Evolutionary conservation across 1,284 basidiomycete species (phyloP).

Genomic region (Cerioporus squamosus): DNA sequence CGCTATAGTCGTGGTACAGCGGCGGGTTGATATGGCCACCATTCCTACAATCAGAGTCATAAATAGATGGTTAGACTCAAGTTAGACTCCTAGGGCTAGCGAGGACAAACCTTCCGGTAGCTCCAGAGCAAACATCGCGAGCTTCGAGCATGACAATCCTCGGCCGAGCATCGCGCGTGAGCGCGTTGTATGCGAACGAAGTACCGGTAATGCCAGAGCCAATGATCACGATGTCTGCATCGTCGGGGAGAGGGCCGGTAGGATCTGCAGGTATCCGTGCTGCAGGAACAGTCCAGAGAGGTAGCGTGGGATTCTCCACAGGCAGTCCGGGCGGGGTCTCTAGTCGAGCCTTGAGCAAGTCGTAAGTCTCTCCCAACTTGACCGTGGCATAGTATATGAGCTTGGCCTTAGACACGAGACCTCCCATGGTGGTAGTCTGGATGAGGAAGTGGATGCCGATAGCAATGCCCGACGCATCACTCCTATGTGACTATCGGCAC

Average conservation of each 20-base stretch:
- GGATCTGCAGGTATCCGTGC: slow-evolving; percentile 50
- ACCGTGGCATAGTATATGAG: slow-evolving; percentile 27
- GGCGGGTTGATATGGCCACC: slow-evolving; percentile 73
- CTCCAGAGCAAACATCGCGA: slow-evolving; percentile 69
- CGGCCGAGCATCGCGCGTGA: slow-evolving; percentile 43
- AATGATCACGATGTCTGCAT: slow-evolving; percentile 68
- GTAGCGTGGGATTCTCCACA: slow-evolving; percentile 49
- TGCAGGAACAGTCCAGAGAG: slow-evolving; percentile 65
- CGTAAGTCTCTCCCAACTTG: slow-evolving; percentile 26
- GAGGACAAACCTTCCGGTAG: slow-evolving; percentile 59
- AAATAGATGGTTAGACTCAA: not conserved
- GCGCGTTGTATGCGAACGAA: slow-evolving; percentile 55
- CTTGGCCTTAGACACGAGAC: slow-evolving; percentile 30
- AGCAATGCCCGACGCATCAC: no score
- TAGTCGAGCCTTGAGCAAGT: slow-evolving; percentile 32
- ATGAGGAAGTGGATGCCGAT: no score
- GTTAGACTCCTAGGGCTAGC: not conserved
- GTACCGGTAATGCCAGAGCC: slow-evolving; percentile 76
- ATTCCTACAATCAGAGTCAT: slow-evolving; percentile 47
- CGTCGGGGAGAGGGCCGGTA: slow-evolving; percentile 43
- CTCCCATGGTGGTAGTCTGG: slow-evolving; percentile 27
- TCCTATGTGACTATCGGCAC: no score
- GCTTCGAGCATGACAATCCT: slow-evolving; percentile 71
- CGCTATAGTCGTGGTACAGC: slow-evolving; percentile 61
- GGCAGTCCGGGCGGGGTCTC: slow-evolving; percentile 61